These are phyloP conservation scores for Exophiala xenobiotica DNA, from an alignment of 2,329 filamentous ascomycete genomes.

Conservation along the genomic window DNA sequence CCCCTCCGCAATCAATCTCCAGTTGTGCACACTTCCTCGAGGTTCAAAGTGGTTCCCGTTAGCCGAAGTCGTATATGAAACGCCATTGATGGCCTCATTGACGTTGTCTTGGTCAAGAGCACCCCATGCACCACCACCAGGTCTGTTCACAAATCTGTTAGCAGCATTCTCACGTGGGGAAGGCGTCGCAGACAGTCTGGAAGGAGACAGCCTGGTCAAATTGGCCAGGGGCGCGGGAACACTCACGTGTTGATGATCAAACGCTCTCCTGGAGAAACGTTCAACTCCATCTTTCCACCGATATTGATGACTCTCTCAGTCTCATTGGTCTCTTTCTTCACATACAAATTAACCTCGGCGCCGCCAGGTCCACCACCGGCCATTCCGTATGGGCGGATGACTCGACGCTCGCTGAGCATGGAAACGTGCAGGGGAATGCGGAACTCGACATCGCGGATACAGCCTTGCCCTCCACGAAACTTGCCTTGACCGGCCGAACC, in stretches of 20 bases:
- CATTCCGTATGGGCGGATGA: conserved; percentile 29
- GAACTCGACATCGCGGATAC: conserved; percentile 77
- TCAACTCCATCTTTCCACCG: conserved; percentile 27
- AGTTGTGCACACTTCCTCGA: not conserved
- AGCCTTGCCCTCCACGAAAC: conserved; percentile 70
- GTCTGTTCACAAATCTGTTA: conserved; percentile 9
- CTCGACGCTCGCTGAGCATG: conserved; percentile 28
- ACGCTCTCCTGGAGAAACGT: conserved; percentile 36
- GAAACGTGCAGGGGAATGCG: conserved; percentile 69
- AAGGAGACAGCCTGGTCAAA: no score
- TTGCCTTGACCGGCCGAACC: conserved; percentile 65
- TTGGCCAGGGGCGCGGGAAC: no score
- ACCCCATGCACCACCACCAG: conserved; percentile 40
- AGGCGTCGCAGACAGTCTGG: not conserved
- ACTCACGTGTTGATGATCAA: conserved; percentile 33
- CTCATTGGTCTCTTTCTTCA: conserved; percentile 16
- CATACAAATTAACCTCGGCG: conserved; percentile 26
- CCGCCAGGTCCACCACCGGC: conserved; percentile 25
- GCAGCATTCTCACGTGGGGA: not conserved
- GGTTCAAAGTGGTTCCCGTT: not conserved
- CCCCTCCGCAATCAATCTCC: no score
- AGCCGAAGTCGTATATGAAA: not conserved
- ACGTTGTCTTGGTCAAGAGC: not conserved
- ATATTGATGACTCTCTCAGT: conserved; percentile 25
- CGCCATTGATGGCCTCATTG: not conserved